A percentile compares a stretch with the other conserved stretches of the same genome.
Conservation (phyloP, 345 rosid species). For the Eucalyptus coolabah region DNA sequence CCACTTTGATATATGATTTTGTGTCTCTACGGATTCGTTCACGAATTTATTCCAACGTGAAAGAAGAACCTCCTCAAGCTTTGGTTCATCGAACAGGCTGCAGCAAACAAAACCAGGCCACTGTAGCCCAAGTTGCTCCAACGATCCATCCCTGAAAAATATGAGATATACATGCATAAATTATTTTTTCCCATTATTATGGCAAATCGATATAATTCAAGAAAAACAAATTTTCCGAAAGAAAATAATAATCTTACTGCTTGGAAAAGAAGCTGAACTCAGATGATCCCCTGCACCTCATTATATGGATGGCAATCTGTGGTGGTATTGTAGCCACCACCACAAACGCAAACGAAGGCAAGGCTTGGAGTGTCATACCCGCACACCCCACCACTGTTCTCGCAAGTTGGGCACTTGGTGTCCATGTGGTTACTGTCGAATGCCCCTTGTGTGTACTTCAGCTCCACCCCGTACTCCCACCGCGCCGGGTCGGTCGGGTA, state of each 20-base stretch:
- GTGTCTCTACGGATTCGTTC: not conserved
- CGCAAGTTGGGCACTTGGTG: constrained; percentile 26
- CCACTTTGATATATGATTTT: not conserved
- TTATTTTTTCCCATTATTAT: accelerated
- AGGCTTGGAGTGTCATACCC: constrained; percentile 15
- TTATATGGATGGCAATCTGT: constrained; percentile 12
- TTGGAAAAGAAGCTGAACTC: not conserved
- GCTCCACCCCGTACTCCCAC: constrained; percentile 38
- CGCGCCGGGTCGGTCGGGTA: constrained; percentile 23
- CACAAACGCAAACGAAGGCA: constrained; percentile 25
- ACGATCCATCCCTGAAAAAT: not conserved
- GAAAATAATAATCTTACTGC: not conserved
- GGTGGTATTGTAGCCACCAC: constrained; percentile 12
- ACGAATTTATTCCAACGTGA: not conserved
- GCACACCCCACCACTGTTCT: constrained; percentile 26
- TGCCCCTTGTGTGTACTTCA: constrained; percentile 28
- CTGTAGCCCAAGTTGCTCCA: not conserved
- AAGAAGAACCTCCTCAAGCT: not conserved
- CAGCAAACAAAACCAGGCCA: not conserved
- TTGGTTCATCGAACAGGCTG: not conserved
- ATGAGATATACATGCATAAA: not conserved
- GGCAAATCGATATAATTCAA: not conserved
- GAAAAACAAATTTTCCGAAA: not conserved
- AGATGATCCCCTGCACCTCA: not conserved
- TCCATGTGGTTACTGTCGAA: constrained; percentile 23